A percentile compares a stretch with the other conserved stretches of the same genome.
These are phyloP conservation scores for Orbilia ellipsospora DNA, from an alignment of 2,329 filamentous ascomycete genomes.

Conservation along the genomic window DNA sequence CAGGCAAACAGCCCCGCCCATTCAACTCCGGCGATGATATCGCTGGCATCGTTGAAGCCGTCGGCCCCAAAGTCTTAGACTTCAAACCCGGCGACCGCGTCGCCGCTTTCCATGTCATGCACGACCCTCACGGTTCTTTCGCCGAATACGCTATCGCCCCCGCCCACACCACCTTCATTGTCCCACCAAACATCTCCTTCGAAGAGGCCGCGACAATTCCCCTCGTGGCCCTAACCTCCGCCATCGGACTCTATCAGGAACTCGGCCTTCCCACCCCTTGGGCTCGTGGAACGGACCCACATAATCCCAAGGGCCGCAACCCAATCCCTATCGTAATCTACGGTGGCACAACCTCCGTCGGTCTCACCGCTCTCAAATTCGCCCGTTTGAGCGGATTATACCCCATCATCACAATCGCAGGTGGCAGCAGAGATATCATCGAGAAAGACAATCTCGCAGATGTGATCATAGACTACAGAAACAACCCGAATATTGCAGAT, in stretches of 20 bases:
- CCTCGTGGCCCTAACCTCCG: slow-evolving; percentile 69
- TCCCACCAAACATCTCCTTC: slow-evolving; percentile 62
- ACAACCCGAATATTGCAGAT: slow-evolving; percentile 66
- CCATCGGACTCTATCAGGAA: slow-evolving; percentile 66
- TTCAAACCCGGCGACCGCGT: slow-evolving; percentile 71
- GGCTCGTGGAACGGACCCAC: slow-evolving; percentile 59
- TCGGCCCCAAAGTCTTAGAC: slow-evolving; percentile 69
- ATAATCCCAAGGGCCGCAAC: slow-evolving; percentile 56
- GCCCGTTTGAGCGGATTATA: slow-evolving; percentile 53
- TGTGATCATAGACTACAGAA: slow-evolving; percentile 70
- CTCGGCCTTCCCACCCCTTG: slow-evolving; percentile 67
- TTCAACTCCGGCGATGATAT: slow-evolving; percentile 69
- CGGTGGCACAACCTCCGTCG: slow-evolving; percentile 60
- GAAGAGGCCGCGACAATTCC: slow-evolving; percentile 70
- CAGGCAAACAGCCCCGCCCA: not conserved
- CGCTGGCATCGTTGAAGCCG: slow-evolving; percentile 68
- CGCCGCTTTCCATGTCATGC: slow-evolving; percentile 67
- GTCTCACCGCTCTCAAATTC: slow-evolving; percentile 45
- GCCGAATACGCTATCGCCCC: slow-evolving; percentile 65
- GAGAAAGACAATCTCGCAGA: slow-evolving; percentile 59
- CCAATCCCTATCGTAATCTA: slow-evolving; percentile 65
- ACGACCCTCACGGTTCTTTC: slow-evolving; percentile 54
- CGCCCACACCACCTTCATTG: slow-evolving; percentile 64
- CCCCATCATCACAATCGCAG: slow-evolving; percentile 49
- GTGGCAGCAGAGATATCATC: slow-evolving; percentile 51